A percentile compares a stretch with the other conserved stretches of the same genome.
These are phyloP conservation scores for Sequoia sempervirens DNA, from an alignment of 75 land plant genomes.

Conservation along the genomic window DNA sequence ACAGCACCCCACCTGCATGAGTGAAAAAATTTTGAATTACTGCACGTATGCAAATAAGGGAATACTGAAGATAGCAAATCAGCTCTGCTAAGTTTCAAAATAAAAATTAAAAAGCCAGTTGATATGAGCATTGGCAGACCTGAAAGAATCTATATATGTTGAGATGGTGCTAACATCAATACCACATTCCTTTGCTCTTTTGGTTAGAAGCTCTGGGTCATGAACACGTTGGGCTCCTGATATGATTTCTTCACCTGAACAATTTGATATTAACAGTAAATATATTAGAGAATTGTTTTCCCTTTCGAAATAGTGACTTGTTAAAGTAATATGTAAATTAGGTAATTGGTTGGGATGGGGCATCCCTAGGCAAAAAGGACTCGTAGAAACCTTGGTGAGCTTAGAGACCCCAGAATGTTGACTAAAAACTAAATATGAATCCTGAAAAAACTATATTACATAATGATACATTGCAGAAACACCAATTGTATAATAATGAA, in stretches of 20 bases:
- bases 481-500: too few species aligned
- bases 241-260: constrained; percentile 86
- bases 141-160: constrained; percentile 87
- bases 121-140: constrained; percentile 33
- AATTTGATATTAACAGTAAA: neutral
- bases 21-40: neutral
- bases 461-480: too few species aligned
- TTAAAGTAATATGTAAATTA: neutral
- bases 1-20: constrained; percentile 69
- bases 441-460: too few species aligned
- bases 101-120: neutral
- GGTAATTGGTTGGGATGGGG: neutral
- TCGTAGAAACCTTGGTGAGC: neutral
- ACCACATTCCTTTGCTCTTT: constrained; percentile 60
- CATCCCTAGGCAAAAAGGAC: neutral
- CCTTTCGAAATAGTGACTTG: neutral
- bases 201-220: constrained; percentile 53
- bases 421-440: too few species aligned
- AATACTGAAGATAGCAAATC: neutral
- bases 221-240: constrained; percentile 94
- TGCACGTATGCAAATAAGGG: neutral
- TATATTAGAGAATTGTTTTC: neutral
- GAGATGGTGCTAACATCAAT: constrained; percentile 74
- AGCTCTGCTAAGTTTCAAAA: neutral
- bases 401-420: neutral